Conservation (phyloP, 768 basidiomycete species). For the Tricholoma hemisulphureum region DNA sequence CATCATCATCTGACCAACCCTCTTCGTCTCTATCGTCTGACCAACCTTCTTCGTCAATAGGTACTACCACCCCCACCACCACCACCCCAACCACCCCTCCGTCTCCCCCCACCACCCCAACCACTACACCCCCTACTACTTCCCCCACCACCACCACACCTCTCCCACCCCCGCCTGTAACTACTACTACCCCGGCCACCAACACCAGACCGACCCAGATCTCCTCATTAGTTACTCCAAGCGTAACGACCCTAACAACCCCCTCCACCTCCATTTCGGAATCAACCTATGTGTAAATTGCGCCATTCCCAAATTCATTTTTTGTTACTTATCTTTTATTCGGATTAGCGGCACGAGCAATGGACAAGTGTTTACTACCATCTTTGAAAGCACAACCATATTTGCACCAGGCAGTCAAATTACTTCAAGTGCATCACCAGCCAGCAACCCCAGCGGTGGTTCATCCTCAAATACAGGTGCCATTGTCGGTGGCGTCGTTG, state of each 20-base stretch:
- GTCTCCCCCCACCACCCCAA: background rate
- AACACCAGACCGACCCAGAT: too few species aligned
- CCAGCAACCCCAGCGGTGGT: background rate
- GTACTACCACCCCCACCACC: background rate
- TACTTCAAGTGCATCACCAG: constrained; percentile 12
- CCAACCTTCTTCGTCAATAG: background rate
- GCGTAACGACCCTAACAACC: background rate
- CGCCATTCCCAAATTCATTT: too few species aligned
- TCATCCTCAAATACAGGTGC: constrained; percentile 33
- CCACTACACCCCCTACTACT: background rate
- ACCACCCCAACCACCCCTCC: background rate
- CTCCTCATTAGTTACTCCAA: background rate
- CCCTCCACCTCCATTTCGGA: constrained; percentile 3
- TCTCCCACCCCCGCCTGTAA: too few species aligned
- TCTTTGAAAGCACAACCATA: constrained; percentile 25
- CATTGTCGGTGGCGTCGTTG: constrained; percentile 54
- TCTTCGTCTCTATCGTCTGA: background rate
- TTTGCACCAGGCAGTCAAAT: constrained; percentile 19
- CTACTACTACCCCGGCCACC: background rate
- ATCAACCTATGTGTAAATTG: background rate
- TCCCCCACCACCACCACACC: background rate
- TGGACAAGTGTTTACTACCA: constrained; percentile 30
- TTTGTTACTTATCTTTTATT: background rate
- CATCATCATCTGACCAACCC: background rate
- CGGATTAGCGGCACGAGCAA: constrained; percentile 10